phyloP scores from a whole-genome alignment of 805 yeast genomes.

The Candida maltosa region DNA sequence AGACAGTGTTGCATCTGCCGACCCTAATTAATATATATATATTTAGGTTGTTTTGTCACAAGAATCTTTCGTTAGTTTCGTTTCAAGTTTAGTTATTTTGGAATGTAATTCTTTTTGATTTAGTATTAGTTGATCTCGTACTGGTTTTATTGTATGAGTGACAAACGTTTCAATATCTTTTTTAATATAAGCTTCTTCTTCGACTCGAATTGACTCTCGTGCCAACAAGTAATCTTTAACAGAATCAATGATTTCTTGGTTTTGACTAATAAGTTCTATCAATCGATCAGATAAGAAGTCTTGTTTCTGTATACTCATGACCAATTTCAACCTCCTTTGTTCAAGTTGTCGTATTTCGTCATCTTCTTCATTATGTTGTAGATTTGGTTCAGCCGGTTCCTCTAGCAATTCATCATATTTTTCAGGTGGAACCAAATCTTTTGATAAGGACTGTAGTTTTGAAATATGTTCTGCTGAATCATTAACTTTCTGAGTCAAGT shows the following conservation, averaged over 20 bases:
- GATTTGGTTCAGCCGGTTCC: background rate
- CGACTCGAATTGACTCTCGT: slow-evolving; percentile 15
- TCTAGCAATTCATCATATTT: slow-evolving; percentile 10
- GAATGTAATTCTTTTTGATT: too few relatives aligned
- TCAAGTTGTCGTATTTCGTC: slow-evolving; percentile 21
- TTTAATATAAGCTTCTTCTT: slow-evolving; percentile 12
- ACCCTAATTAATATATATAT: too few relatives aligned
- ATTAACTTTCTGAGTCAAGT: slow-evolving; percentile 14
- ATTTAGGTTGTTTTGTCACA: background rate
- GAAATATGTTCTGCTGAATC: slow-evolving; percentile 17
- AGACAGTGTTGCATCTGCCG: slow-evolving; percentile 10
- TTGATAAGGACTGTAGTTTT: slow-evolving; percentile 15
- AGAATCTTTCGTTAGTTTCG: background rate
- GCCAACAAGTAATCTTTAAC: slow-evolving; percentile 28
- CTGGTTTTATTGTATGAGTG: slow-evolving; percentile 11
- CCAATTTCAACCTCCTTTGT: slow-evolving; percentile 23
- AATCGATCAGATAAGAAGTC: slow-evolving; percentile 29
- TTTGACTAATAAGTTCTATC: slow-evolving; percentile 29
- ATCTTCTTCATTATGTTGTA: slow-evolving; percentile 5
- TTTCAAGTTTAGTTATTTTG: slow-evolving; percentile 2
- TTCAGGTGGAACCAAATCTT: slow-evolving; percentile 15
- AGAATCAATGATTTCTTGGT: slow-evolving; percentile 29
- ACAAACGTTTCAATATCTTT: slow-evolving; percentile 12
- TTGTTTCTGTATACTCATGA: slow-evolving; percentile 39
- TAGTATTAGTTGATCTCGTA: slow-evolving; percentile 12